Conservation (phyloP, 208 protist genomes). For the Acanthamoeba rhysodes region DNA sequence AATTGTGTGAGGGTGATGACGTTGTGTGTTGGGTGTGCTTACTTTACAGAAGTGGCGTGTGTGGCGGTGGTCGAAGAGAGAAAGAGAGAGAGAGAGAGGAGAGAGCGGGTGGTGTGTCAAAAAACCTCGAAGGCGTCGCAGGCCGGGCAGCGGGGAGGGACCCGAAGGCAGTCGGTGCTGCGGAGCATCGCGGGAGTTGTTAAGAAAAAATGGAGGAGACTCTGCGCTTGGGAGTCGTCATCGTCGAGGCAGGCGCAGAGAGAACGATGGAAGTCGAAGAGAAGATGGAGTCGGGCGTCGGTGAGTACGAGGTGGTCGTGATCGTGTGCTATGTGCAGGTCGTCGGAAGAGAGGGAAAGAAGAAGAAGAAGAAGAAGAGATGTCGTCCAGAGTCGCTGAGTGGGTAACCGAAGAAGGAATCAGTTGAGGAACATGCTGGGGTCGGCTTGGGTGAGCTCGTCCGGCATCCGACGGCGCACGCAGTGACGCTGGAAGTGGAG, state of each 20-base stretch:
- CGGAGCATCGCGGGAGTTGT: no score
- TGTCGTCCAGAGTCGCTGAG: neutral
- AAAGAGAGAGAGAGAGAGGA: no score
- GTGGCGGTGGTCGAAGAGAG: no score
- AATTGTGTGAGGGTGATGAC: no score
- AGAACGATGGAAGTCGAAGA: neutral
- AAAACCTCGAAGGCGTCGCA: neutral
- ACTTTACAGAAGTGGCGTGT: neutral
- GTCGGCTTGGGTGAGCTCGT: conserved; percentile 12
- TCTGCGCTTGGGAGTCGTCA: neutral
- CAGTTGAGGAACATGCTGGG: conserved; percentile 55
- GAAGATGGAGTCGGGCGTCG: neutral
- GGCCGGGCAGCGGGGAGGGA: neutral
- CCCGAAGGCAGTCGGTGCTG: no score
- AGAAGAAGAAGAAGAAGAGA: neutral
- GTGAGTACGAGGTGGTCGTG: neutral
- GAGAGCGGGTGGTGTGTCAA: neutral
- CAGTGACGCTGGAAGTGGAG: conserved; percentile 47
- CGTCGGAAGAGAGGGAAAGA: neutral
- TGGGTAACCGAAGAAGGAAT: neutral
- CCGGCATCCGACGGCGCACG: conserved; percentile 18
- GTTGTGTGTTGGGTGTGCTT: neutral
- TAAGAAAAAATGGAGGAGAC: neutral
- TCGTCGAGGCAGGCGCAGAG: neutral
- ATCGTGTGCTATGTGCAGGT: neutral